phyloP scores from a whole-genome alignment of 2,329 filamentous ascomycete genomes.

The Botrytis deweyae region DNA sequence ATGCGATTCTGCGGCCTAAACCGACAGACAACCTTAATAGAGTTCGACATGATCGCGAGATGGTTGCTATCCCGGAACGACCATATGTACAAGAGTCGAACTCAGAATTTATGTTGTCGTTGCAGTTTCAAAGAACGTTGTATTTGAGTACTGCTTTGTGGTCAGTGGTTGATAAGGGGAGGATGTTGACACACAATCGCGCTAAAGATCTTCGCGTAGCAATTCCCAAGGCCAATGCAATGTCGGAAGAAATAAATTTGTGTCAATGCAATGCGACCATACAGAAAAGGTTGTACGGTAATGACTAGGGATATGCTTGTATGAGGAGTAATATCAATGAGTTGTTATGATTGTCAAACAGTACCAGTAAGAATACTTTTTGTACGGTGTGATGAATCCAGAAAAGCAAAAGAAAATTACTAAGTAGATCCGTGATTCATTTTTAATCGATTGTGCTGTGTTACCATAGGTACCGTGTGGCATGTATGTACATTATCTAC shows the following conservation, averaged over 20 bases:
- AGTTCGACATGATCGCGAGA: conserved; percentile 47
- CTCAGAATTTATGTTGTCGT: conserved; percentile 19
- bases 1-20: conserved; percentile 97
- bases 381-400: neutral
- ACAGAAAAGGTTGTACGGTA: neutral
- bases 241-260: conserved; percentile 24
- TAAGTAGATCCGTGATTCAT: neutral
- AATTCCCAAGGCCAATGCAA: conserved; percentile 16
- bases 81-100: conserved; percentile 35
- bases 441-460: too few species aligned
- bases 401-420: neutral
- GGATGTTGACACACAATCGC: conserved; percentile 36
- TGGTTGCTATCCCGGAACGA: conserved; percentile 33
- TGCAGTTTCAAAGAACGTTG: conserved; percentile 2
- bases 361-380: neutral
- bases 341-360: neutral
- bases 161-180: conserved; percentile 31
- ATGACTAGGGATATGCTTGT: conserved; percentile 25
- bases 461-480: conserved; percentile 5
- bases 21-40: conserved; percentile 89
- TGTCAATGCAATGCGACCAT: conserved; percentile 25
- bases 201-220: conserved; percentile 31
- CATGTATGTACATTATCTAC: conserved; percentile 1
- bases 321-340: neutral
- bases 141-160: conserved; percentile 26